Evolutionary conservation across 768 basidiomycete species (phyloP).

Genomic region (Naematelia aurantialba): DNA sequence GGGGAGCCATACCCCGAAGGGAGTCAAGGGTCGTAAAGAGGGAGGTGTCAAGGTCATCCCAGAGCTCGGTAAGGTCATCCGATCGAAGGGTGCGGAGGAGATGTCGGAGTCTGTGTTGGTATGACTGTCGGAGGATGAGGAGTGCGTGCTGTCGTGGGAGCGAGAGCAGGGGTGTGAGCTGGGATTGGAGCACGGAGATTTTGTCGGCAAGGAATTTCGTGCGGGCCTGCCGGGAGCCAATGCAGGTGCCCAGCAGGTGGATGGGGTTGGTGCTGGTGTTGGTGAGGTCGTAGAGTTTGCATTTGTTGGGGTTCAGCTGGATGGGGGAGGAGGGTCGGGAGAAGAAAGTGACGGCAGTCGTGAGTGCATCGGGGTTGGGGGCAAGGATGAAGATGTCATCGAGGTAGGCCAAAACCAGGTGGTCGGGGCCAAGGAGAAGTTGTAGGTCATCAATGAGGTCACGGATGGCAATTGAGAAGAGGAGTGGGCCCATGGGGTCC

Average conservation of each 20-base stretch:
- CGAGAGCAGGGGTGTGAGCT: not conserved
- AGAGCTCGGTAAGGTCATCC: conserved; percentile 7
- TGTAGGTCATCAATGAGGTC: conserved; percentile 4
- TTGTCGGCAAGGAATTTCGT: conserved; percentile 5
- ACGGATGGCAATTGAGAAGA: conserved; percentile 21
- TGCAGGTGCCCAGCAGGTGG: conserved; percentile 7
- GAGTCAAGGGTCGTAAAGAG: not conserved
- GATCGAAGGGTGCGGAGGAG: conserved; percentile 14
- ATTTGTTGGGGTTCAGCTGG: conserved; percentile 3
- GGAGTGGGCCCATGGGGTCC: conserved; percentile 22
- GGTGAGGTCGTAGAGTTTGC: not conserved
- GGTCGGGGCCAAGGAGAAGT: conserved; percentile 4
- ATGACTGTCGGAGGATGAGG: conserved; percentile 8
- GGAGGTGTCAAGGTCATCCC: not conserved
- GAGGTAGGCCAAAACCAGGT: conserved; percentile 14
- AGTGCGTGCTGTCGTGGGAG: conserved; percentile 15
- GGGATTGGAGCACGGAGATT: not conserved
- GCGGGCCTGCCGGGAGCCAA: conserved; percentile 3
- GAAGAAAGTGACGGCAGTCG: not conserved
- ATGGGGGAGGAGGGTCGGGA: not conserved
- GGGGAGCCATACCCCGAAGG: not conserved
- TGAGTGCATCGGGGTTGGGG: not conserved
- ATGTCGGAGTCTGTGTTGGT: conserved; percentile 12
- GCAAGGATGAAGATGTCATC: conserved; percentile 17
- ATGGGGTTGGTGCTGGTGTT: conserved; percentile 2